Percentiles rank a stretch among this genome's conserved stretches.
Evolutionary conservation across 495 filamentous ascomycete genomes (phyloP).

Genomic region (Darksidea phi): DNA sequence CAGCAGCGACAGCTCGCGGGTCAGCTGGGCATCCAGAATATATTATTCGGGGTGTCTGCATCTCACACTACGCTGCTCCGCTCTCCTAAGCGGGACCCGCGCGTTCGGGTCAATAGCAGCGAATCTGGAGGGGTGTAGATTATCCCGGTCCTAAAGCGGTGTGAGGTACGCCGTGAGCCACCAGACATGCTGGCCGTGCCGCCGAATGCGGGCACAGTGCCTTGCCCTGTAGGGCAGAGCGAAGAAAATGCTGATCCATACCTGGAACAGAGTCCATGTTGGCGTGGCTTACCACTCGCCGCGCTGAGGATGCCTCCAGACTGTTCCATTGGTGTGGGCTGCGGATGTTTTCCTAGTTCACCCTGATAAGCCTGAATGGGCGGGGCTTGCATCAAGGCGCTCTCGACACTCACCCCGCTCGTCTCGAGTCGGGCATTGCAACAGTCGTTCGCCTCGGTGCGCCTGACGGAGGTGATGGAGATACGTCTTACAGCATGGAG

Average conservation of each 20-base stretch:
- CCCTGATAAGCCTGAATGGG: too few species aligned
- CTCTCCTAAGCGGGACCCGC: not conserved
- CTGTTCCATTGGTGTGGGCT: too few species aligned
- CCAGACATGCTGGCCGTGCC: not conserved
- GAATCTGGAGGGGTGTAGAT: not conserved
- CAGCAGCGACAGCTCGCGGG: not conserved
- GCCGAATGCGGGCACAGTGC: not conserved
- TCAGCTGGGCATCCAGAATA: not conserved
- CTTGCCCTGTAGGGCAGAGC: constrained; percentile 2
- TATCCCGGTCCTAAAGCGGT: not conserved
- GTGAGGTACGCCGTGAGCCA: not conserved
- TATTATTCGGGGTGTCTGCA: not conserved
- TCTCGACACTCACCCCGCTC: too few species aligned
- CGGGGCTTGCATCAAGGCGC: too few species aligned
- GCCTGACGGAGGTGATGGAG: too few species aligned
- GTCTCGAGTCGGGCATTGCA: too few species aligned
- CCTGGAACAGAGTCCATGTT: not conserved
- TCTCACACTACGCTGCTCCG: not conserved
- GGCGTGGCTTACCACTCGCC: too few species aligned
- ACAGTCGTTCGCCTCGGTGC: too few species aligned
- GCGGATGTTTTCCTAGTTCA: too few species aligned
- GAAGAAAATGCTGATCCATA: not conserved
- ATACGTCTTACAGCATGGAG: too few species aligned
- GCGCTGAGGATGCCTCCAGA: too few species aligned
- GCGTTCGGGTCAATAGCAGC: not conserved